These are phyloP conservation scores for Camellia oleifera DNA, from an alignment of 179 eudicot species.

Conservation along the genomic window DNA sequence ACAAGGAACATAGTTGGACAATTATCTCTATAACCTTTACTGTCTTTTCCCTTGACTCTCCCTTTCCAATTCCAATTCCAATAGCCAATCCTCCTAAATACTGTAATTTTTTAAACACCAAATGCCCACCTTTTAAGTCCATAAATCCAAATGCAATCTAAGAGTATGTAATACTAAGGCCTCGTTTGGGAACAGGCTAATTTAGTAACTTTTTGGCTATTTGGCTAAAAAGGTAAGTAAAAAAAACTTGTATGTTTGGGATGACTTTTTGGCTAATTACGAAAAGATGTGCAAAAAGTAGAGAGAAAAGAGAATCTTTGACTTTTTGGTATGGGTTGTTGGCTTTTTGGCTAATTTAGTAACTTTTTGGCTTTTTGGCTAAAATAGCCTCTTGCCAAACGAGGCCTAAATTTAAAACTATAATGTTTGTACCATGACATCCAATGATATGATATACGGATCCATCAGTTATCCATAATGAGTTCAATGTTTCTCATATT, in stretches of 20 bases:
- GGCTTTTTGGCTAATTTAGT: no score
- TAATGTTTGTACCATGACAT: constrained; percentile 1
- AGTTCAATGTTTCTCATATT: neutral
- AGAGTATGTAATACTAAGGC: neutral
- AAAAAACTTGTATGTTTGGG: no score
- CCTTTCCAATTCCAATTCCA: neutral
- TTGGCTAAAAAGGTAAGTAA: no score
- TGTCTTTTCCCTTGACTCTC: neutral
- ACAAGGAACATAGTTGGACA: neutral
- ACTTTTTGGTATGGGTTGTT: no score
- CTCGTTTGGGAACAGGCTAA: no score
- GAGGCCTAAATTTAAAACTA: neutral
- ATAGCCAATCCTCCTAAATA: neutral
- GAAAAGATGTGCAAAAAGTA: no score
- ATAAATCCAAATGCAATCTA: neutral
- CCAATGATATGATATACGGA: neutral
- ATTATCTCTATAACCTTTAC: neutral
- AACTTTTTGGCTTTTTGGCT: no score
- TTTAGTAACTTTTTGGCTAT: no score
- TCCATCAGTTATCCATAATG: neutral
- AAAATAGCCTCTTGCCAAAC: no score
- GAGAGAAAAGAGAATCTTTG: no score
- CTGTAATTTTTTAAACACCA: neutral
- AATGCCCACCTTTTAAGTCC: neutral
- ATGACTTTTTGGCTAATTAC: no score